Evolutionary conservation across 176 grass and related monocot species (phyloP).

Genomic region (Oryza meridionalis): DNA sequence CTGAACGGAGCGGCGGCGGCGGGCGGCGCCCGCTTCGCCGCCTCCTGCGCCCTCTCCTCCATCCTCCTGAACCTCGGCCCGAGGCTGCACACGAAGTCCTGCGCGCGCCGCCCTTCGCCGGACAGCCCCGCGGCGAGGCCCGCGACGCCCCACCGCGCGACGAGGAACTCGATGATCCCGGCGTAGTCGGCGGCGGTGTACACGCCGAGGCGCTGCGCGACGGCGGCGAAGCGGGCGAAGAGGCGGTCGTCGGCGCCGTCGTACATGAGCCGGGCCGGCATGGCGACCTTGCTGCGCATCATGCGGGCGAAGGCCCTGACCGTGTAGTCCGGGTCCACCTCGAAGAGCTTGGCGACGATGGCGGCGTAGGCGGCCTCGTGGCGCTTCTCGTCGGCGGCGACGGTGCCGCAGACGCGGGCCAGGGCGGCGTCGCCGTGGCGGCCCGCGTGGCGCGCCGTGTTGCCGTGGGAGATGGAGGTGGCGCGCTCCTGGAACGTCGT

Average conservation of each 20-base stretch:
- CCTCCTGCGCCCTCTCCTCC: constrained; percentile 38
- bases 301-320: constrained; percentile 35
- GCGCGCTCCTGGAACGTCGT: constrained; percentile 52
- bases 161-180: constrained; percentile 49
- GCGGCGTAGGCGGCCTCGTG: constrained; percentile 44
- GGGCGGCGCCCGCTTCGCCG: background rate
- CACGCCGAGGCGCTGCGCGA: constrained; percentile 37
- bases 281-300: constrained; percentile 47
- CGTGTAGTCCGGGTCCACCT: constrained; percentile 44
- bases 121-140: constrained; percentile 29
- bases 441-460: constrained; percentile 16
- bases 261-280: constrained; percentile 49
- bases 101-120: constrained; percentile 35
- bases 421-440: background rate
- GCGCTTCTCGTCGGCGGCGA: constrained; percentile 50
- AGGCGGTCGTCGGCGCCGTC: constrained; percentile 26
- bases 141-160: constrained; percentile 22
- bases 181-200: constrained; percentile 49
- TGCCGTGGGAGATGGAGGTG: constrained; percentile 52
- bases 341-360: constrained; percentile 44
- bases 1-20: constrained; percentile 31
- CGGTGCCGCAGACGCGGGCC: constrained; percentile 40
- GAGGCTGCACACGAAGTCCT: constrained; percentile 45
- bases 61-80: constrained; percentile 45
- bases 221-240: constrained; percentile 33